phyloP scores from a whole-genome alignment of 768 basidiomycete genomes.

The Boletus rex-veris region DNA sequence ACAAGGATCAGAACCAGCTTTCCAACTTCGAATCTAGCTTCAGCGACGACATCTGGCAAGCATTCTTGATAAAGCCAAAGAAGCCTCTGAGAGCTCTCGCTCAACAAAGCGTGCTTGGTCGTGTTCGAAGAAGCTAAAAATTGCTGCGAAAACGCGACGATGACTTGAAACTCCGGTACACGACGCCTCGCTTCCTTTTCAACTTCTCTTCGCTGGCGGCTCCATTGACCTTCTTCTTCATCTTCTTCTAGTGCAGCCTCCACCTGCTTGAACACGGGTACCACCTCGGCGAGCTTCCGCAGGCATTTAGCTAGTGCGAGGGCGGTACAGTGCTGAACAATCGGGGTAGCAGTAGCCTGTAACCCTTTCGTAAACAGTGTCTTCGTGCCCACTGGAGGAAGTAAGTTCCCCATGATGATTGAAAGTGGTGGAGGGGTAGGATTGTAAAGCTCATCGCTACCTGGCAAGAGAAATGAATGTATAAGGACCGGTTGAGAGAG shows the following conservation, averaged over 20 bases:
- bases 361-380: constrained; percentile 78
- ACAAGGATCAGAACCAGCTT: constrained; percentile 60
- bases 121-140: constrained; percentile 28
- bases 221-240: constrained; percentile 69
- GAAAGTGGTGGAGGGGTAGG: constrained; percentile 73
- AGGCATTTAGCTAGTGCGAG: constrained; percentile 74
- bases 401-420: constrained; percentile 69
- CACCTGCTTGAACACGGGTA: constrained; percentile 45
- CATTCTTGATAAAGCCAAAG: constrained; percentile 83
- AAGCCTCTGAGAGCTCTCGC: constrained; percentile 77
- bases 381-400: constrained; percentile 73
- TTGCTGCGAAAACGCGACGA: constrained; percentile 78
- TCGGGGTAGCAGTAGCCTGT: constrained; percentile 53
- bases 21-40: constrained; percentile 83
- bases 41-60: constrained; percentile 68
- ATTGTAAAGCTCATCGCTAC: constrained; percentile 46
- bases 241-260: constrained; percentile 57
- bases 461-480: constrained; percentile 55
- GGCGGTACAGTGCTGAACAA: constrained; percentile 86
- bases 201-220: constrained; percentile 59
- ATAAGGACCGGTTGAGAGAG: constrained; percentile 73
- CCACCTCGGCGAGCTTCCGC: constrained; percentile 60
- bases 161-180: constrained; percentile 83
- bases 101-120: constrained; percentile 58
- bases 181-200: constrained; percentile 70